These are phyloP conservation scores for Nevesoporus exiguus DNA, from an alignment of 768 basidiomycete genomes.

Conservation along the genomic window DNA sequence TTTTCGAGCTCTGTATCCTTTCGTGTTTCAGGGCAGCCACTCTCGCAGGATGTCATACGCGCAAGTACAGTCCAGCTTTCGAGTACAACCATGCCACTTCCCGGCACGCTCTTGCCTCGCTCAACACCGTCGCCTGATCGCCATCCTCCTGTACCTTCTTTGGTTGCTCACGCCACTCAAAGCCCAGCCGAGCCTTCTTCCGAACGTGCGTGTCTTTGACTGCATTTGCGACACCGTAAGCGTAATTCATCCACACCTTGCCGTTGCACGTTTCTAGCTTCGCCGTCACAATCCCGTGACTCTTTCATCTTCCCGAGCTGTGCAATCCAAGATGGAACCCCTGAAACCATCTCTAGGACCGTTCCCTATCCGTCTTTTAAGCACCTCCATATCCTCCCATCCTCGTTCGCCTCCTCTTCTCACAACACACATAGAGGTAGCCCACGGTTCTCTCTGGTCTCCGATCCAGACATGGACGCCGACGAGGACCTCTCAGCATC, in stretches of 20 bases:
- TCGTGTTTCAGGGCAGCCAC: conserved; percentile 32
- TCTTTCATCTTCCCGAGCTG: conserved; percentile 40
- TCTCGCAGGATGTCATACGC: conserved; percentile 63
- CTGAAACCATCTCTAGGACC: conserved; percentile 20
- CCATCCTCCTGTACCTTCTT: neutral
- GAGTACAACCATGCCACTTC: conserved; percentile 33
- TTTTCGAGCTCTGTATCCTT: conserved; percentile 34
- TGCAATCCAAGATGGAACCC: conserved; percentile 23
- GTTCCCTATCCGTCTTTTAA: conserved; percentile 17
- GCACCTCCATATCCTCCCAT: conserved; percentile 11
- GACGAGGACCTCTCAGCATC: conserved; percentile 29
- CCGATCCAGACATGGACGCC: conserved; percentile 22
- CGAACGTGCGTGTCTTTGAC: conserved; percentile 23
- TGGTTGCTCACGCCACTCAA: conserved; percentile 16
- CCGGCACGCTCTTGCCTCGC: conserved; percentile 1
- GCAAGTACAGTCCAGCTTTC: conserved; percentile 65
- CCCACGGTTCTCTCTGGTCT: conserved; percentile 22
- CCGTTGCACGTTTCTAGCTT: conserved; percentile 25
- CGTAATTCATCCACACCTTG: conserved; percentile 6
- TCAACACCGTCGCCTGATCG: neutral
- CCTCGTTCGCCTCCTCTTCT: conserved; percentile 26
- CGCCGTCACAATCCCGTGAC: conserved; percentile 28
- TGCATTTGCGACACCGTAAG: conserved; percentile 5
- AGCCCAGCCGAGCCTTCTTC: conserved; percentile 17
- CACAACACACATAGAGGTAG: conserved; percentile 22